These are phyloP conservation scores for Santalum album DNA, from an alignment of 164 flowering plant species.

Conservation along the genomic window DNA sequence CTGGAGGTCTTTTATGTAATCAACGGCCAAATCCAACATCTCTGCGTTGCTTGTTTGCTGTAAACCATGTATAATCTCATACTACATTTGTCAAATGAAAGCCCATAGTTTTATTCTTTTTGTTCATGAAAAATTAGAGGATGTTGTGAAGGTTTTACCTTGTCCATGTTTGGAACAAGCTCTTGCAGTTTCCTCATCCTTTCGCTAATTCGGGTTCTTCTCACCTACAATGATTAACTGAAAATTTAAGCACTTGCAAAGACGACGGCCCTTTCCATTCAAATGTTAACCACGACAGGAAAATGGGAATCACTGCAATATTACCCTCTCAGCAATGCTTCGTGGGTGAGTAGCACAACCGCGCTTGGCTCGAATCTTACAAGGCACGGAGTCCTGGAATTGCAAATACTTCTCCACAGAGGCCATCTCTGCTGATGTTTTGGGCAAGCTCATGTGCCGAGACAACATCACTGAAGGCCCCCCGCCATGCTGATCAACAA, in stretches of 20 bases:
- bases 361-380: constrained; percentile 72
- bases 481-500: constrained; percentile 34
- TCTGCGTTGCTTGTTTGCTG: constrained; percentile 99
- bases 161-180: constrained; percentile 97
- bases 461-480: constrained; percentile 30
- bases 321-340: constrained; percentile 96
- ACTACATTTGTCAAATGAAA: constrained; percentile 3
- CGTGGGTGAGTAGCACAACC: constrained; percentile 96
- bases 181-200: constrained; percentile 93
- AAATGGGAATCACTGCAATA: neutral
- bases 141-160: constrained; percentile 33
- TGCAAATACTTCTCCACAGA: constrained; percentile 57
- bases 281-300: neutral
- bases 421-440: constrained; percentile 44
- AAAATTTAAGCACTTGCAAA: too few relatives aligned
- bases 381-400: constrained; percentile 66
- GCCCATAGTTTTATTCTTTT: neutral
- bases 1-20: constrained; percentile 87
- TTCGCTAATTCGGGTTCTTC: constrained; percentile 88
- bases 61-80: too few relatives aligned
- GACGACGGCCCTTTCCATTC: neutral
- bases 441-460: constrained; percentile 80
- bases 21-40: constrained; percentile 94
- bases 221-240: constrained; percentile 77
- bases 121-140: neutral